Conservation (phyloP, 257 asterid genomes). For the Solanum okadae region DNA sequence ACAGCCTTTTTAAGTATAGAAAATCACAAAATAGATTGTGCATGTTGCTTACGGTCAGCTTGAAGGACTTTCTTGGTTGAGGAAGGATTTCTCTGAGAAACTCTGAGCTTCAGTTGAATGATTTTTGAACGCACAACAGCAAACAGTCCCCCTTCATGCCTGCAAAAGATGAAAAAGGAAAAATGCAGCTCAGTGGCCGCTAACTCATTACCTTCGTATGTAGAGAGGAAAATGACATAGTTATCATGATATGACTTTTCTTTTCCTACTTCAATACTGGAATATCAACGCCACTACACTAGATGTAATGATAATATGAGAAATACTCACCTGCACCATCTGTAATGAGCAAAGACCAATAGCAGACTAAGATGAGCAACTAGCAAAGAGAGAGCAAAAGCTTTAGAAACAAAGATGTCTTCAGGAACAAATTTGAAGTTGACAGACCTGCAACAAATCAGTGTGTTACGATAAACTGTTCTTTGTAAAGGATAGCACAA, state of each 20-base stretch:
- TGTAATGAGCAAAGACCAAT: conserved; percentile 34
- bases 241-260: not conserved
- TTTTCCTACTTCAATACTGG: not conserved
- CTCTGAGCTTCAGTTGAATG: conserved; percentile 25
- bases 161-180: conserved; percentile 20
- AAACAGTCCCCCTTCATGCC: conserved; percentile 79
- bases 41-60: conserved; percentile 54
- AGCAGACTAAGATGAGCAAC: conserved; percentile 36
- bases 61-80: conserved; percentile 27
- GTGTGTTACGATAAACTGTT: not conserved
- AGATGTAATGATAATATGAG: not conserved
- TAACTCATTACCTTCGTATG: not conserved
- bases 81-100: conserved; percentile 16
- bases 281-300: not conserved
- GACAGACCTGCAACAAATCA: conserved; percentile 30
- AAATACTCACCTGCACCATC: conserved; percentile 39
- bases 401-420: conserved; percentile 28
- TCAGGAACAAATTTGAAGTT: conserved; percentile 52
- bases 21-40: not conserved
- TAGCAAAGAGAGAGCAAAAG: conserved; percentile 28
- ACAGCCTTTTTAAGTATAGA: not conserved
- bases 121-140: conserved; percentile 36
- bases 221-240: not conserved
- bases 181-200: not conserved
- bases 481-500: not conserved